These are phyloP conservation scores for Jasminum sambac DNA, from an alignment of 257 asterid genomes.

Conservation along the genomic window DNA sequence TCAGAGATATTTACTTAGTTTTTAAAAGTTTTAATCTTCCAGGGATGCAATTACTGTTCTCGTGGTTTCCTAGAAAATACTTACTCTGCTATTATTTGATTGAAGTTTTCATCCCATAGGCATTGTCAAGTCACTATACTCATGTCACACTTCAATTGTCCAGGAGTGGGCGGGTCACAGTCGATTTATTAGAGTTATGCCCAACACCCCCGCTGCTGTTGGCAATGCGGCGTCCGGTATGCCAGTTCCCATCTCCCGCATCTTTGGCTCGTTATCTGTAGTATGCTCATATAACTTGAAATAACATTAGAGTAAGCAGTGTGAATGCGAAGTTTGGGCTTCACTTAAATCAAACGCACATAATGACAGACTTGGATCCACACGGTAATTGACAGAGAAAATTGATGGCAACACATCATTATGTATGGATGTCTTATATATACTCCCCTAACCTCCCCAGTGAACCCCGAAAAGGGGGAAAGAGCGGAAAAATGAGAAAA, in stretches of 20 bases:
- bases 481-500: too few relatives aligned
- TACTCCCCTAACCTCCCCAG: neutral
- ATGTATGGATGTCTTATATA: neutral
- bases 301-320: neutral
- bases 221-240: slow-evolving; percentile 93
- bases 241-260: neutral
- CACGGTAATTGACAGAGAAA: neutral
- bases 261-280: slow-evolving; percentile 3
- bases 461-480: neutral
- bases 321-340: neutral
- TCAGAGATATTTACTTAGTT: neutral
- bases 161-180: slow-evolving; percentile 89
- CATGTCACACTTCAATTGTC: slow-evolving; percentile 16
- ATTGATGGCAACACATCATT: neutral
- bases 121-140: neutral
- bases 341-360: neutral
- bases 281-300: neutral
- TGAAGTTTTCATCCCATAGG: neutral
- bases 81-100: neutral
- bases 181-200: slow-evolving; percentile 87
- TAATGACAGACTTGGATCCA: neutral
- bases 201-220: slow-evolving; percentile 92
- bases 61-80: neutral
- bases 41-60: neutral
- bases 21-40: neutral